Conservation (phyloP, 169 alveolate species). For the Plasmodium blacklocki region DNA sequence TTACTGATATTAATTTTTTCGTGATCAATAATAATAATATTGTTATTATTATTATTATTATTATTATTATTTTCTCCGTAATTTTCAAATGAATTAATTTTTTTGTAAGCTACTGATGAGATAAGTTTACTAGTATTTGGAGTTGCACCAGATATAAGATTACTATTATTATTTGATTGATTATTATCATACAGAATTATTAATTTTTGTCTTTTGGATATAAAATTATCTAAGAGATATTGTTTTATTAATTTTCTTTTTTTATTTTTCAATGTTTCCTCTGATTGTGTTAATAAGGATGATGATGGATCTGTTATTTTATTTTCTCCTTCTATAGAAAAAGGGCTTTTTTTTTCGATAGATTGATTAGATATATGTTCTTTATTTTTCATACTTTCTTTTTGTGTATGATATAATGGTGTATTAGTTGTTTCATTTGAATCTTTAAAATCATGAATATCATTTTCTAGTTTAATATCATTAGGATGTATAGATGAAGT, state of each 20-base stretch:
- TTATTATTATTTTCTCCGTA: constrained; percentile 4
- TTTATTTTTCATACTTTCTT: not conserved
- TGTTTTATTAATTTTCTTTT: constrained; percentile 45
- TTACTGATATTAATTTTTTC: constrained; percentile 37
- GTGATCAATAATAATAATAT: constrained; percentile 36
- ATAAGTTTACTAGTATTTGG: too few species aligned
- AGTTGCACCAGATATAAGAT: not conserved
- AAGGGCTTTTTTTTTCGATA: constrained; percentile 34
- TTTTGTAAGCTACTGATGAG: constrained; percentile 20
- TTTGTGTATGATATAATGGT: not conserved
- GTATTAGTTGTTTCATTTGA: not conserved
- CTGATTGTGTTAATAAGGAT: too few species aligned
- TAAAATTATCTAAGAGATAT: constrained; percentile 33
- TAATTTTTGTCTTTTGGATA: constrained; percentile 41
- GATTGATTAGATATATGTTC: constrained; percentile 8
- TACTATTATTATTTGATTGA: not conserved
- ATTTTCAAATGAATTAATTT: constrained; percentile 13
- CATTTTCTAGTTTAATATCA: not conserved
- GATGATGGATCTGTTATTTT: not conserved
- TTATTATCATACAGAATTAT: constrained; percentile 18
- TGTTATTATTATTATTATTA: constrained; percentile 5
- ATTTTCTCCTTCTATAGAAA: not conserved
- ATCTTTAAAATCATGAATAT: not conserved
- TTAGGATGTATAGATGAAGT: constrained; percentile 4
- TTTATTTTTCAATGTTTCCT: not conserved